phyloP scores from a whole-genome alignment of 306 rosid species.

The Pyrus bretschneideri region DNA sequence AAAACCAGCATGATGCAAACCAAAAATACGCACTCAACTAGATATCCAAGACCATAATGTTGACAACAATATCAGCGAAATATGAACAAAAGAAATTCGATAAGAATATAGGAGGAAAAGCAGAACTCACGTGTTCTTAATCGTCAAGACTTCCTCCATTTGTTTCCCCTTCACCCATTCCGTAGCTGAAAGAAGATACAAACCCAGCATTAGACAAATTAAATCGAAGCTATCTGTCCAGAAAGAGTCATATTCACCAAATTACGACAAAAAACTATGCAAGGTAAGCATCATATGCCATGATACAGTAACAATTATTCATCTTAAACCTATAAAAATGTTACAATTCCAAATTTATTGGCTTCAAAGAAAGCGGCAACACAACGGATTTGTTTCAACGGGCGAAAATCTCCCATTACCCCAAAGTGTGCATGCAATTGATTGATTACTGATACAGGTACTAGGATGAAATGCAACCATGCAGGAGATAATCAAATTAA shows the following conservation, averaged over 20 bases:
- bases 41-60: not conserved
- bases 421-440: not conserved
- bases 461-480: not conserved
- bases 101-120: not conserved
- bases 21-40: not conserved
- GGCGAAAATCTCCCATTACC: not conserved
- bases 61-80: not conserved
- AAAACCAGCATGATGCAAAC: not conserved
- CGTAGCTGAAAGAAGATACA: slow-evolving; percentile 59
- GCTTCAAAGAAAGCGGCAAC: not conserved
- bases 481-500: not conserved
- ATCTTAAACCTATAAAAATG: not conserved
- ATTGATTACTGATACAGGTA: not conserved
- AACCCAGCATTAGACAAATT: not conserved
- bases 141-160: slow-evolving; percentile 73
- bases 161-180: slow-evolving; percentile 90
- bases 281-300: not conserved
- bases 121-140: slow-evolving; percentile 63
- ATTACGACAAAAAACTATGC: not conserved
- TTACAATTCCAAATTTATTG: not conserved
- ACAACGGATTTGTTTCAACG: no score
- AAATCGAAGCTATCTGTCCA: not conserved
- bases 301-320: not conserved
- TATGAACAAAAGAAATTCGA: not conserved
- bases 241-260: not conserved